These are phyloP conservation scores for Talaromyces sp. DNA, from an alignment of 2,329 filamentous ascomycete genomes.

Conservation along the genomic window DNA sequence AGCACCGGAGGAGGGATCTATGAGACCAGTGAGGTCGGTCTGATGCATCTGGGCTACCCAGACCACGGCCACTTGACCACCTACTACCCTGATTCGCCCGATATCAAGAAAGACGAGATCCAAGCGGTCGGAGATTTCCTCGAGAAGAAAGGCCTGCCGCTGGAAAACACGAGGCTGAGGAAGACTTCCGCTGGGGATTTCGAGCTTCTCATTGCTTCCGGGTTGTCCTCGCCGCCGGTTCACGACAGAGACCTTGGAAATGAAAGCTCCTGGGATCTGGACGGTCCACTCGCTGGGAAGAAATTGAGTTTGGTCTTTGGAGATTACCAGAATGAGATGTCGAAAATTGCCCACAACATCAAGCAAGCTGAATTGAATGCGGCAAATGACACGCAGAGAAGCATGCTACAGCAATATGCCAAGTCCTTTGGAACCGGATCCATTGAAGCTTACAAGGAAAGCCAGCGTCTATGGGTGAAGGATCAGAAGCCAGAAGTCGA, in stretches of 20 bases:
- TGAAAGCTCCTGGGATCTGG: slow-evolving; percentile 56
- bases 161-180: slow-evolving; percentile 69
- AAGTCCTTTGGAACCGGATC: slow-evolving; percentile 71
- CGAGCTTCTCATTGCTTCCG: slow-evolving; percentile 71
- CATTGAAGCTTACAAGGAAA: slow-evolving; percentile 71
- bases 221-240: slow-evolving; percentile 52
- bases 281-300: slow-evolving; percentile 55
- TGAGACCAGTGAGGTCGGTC: slow-evolving; percentile 55
- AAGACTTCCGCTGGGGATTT: slow-evolving; percentile 62
- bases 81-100: slow-evolving; percentile 72
- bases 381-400: slow-evolving; percentile 67
- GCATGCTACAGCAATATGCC: slow-evolving; percentile 69
- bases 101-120: slow-evolving; percentile 71
- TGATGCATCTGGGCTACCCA: slow-evolving; percentile 71
- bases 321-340: slow-evolving; percentile 68
- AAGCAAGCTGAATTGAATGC: slow-evolving; percentile 63
- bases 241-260: slow-evolving; percentile 65
- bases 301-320: slow-evolving; percentile 68
- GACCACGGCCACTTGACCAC: slow-evolving; percentile 72
- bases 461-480: slow-evolving; percentile 74
- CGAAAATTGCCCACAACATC: slow-evolving; percentile 58
- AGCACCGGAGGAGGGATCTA: slow-evolving; percentile 60
- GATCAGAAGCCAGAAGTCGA: slow-evolving; percentile 78
- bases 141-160: slow-evolving; percentile 63
- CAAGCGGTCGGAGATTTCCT: slow-evolving; percentile 66